phyloP scores from a whole-genome alignment of 1,139 yeast species.

The Blastobotrys serpentis region DNA sequence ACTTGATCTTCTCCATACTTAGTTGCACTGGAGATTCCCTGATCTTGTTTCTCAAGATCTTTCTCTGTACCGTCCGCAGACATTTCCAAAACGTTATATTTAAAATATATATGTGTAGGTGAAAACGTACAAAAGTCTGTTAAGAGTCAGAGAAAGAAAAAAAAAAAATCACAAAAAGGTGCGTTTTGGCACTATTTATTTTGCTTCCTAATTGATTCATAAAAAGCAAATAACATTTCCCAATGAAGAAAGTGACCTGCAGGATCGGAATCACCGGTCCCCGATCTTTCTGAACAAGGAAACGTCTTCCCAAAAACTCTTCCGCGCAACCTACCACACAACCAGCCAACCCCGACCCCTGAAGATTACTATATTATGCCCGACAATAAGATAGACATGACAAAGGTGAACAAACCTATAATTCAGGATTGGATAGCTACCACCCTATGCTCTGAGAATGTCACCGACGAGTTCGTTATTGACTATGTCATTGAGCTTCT shows the following conservation, averaged over 20 bases:
- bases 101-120: not conserved
- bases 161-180: not conserved
- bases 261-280: not conserved
- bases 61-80: not conserved
- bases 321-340: not conserved
- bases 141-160: not conserved
- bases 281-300: not conserved
- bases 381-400: not conserved
- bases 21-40: not conserved
- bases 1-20: not conserved
- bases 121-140: not conserved
- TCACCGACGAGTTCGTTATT: constrained; percentile 7
- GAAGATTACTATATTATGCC: not conserved
- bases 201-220: not conserved
- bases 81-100: not conserved
- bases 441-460: not conserved
- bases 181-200: not conserved
- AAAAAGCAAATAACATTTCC: not conserved
- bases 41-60: not conserved
- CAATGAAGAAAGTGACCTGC: not conserved
- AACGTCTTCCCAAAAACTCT: not conserved
- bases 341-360: not conserved
- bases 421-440: constrained; percentile 2
- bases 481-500: constrained; percentile 25
- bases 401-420: not conserved